phyloP scores from a whole-genome alignment of 2,329 filamentous ascomycete genomes.

The Cytospora chrysosperma region DNA sequence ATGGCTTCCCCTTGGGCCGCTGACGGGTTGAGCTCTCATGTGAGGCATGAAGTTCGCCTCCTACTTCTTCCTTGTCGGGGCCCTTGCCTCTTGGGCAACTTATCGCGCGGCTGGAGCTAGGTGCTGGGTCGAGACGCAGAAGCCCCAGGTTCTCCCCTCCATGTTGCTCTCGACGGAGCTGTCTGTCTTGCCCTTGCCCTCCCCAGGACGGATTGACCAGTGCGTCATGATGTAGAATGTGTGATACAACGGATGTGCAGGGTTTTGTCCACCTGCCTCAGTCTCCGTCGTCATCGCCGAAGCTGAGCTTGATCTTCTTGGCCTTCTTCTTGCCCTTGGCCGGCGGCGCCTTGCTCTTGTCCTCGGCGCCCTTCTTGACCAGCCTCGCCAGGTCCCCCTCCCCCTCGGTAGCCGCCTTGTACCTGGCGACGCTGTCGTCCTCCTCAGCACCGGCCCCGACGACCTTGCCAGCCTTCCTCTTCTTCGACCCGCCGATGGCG shows the following conservation, averaged over 20 bases:
- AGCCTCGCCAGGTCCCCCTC: slow-evolving; percentile 24
- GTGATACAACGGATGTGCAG: too few species aligned
- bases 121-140: neutral
- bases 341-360: slow-evolving; percentile 25
- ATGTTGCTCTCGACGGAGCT: neutral
- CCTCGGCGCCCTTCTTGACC: slow-evolving; percentile 29
- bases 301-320: slow-evolving; percentile 68
- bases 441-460: slow-evolving; percentile 42
- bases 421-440: neutral
- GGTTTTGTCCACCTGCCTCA: slow-evolving; percentile 19
- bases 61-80: neutral
- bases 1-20: neutral
- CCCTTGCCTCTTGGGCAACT: neutral
- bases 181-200: neutral
- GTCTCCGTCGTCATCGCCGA: slow-evolving; percentile 59
- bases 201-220: neutral
- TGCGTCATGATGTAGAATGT: neutral
- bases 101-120: neutral
- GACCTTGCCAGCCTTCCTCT: slow-evolving; percentile 55
- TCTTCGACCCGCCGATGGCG: slow-evolving; percentile 47
- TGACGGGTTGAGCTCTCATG: neutral
- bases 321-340: slow-evolving; percentile 48
- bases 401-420: slow-evolving; percentile 4
- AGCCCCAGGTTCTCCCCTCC: neutral
- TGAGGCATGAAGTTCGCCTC: neutral